Evolutionary conservation across 768 basidiomycete species (phyloP), one percentile per base, ranked within the genome.

Genomic region (Tylopilus felleus): DNA sequence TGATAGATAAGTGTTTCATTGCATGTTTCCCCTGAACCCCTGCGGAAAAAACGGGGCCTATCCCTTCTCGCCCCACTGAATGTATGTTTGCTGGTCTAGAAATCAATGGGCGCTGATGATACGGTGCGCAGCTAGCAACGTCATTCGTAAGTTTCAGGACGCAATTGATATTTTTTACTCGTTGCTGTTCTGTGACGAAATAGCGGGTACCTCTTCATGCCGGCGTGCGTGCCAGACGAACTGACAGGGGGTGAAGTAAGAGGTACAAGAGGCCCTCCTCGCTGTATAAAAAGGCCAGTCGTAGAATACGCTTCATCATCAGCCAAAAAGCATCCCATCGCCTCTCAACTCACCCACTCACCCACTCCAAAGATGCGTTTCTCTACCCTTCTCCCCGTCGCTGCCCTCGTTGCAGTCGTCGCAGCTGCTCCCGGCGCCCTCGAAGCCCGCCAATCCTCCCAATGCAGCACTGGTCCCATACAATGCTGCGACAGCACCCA

Each of bases 361-460:
- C n/a, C n/a, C n/a, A n/a, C n/a, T n/a, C n/a, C 5, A 44, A 41
- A 46, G 7, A 64, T 64, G 62, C 51, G 46, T 41, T 38, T 52
- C 19, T 29, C 56, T 44, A 8, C 33, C 19, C 22, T 64, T 5
- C n/a, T 61, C 41, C 41, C 56, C 16, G 21, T 63, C 44, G 47
- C 39, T 41, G 55, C 59, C n/a, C 48, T 63, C 22, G 53, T 10
- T 16, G 53, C 49, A 17, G 33, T 40, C 10, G 62, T 19, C 6
- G 27, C 47, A 1, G 62, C 55, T 8, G 60, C 55, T n/a, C 60
- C 60, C 8, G 29, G 13, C 7, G 40, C 4, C 12, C 39, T 58
- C 19, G 28, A 42, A 17, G 60, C 48, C 5, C 60, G 44, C 2
- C 16, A 27, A n/a, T n/a, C n/a, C n/a, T n/a, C n/a, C 2, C 23